Evolutionary conservation across 2,329 filamentous ascomycete species (phyloP).

Genomic region (Monosporascus ibericus): DNA sequence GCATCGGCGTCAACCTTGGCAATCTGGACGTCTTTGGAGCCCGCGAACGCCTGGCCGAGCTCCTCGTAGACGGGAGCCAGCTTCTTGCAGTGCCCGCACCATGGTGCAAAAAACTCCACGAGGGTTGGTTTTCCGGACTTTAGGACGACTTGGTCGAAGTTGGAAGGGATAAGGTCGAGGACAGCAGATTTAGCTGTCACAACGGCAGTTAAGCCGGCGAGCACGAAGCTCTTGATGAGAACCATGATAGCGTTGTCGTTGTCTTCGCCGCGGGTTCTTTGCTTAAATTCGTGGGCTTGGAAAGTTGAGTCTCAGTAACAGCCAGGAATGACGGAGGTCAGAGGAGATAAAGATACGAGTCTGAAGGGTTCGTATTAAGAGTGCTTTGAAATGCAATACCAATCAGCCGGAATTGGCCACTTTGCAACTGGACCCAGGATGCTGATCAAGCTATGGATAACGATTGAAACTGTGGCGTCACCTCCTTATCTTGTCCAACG

Average conservation of each 20-base stretch:
- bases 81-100: conserved; percentile 99
- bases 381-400: not conserved
- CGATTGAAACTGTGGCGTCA: not conserved
- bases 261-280: conserved; percentile 4
- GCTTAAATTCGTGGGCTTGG: not conserved
- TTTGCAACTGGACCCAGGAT: not conserved
- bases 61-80: conserved; percentile 94
- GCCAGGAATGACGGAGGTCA: too few species aligned
- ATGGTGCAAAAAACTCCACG: conserved; percentile 96
- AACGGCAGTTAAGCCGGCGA: conserved; percentile 47
- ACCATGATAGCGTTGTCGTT: conserved; percentile 38
- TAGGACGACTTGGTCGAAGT: conserved; percentile 87
- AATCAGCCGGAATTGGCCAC: not conserved
- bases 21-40: conserved; percentile 69
- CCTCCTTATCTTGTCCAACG: not conserved
- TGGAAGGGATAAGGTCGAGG: conserved; percentile 79
- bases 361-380: too few species aligned
- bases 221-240: conserved; percentile 53
- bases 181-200: conserved; percentile 73
- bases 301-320: too few species aligned
- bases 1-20: conserved; percentile 95
- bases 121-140: conserved; percentile 92
- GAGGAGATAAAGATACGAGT: too few species aligned
- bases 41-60: conserved; percentile 68
- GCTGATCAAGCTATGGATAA: not conserved